phyloP scores from a whole-genome alignment of 345 rosid genomes.

The Moringa oleifera region DNA sequence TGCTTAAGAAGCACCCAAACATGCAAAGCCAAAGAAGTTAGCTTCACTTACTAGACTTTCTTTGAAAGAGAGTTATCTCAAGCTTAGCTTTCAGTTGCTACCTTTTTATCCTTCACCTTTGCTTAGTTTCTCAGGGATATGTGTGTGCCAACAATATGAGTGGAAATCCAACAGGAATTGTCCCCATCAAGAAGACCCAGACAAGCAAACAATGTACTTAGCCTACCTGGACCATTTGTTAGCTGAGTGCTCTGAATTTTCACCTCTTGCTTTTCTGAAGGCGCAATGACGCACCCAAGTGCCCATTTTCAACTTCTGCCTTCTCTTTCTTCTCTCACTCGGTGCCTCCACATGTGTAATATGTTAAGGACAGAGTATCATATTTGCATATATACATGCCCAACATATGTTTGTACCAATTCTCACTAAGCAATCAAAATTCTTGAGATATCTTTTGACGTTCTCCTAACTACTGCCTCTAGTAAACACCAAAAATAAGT shows the following conservation, averaged over 20 bases:
- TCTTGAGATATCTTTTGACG: not conserved
- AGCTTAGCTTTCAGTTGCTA: constrained; percentile 16
- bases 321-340: not conserved
- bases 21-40: constrained; percentile 32
- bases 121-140: constrained; percentile 24
- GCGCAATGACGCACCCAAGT: not conserved
- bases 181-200: constrained; percentile 13
- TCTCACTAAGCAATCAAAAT: not conserved
- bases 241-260: constrained; percentile 7
- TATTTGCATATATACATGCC: not conserved
- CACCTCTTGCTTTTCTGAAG: constrained; percentile 6
- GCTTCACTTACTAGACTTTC: constrained; percentile 11
- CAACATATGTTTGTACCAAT: not conserved
- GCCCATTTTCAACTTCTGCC: not conserved
- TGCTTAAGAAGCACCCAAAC: constrained; percentile 22
- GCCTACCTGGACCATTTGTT: constrained; percentile 25
- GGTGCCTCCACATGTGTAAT: not conserved
- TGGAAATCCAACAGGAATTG: constrained; percentile 14
- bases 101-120: constrained; percentile 19
- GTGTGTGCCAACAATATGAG: constrained; percentile 12
- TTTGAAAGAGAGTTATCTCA: constrained; percentile 10
- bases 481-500: not conserved
- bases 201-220: constrained; percentile 21
- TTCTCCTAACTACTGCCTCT: not conserved
- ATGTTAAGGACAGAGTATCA: too few species aligned